Evolutionary conservation across 306 rosid genomes (phyloP).

Genomic region (Acacia crassicarpa): DNA sequence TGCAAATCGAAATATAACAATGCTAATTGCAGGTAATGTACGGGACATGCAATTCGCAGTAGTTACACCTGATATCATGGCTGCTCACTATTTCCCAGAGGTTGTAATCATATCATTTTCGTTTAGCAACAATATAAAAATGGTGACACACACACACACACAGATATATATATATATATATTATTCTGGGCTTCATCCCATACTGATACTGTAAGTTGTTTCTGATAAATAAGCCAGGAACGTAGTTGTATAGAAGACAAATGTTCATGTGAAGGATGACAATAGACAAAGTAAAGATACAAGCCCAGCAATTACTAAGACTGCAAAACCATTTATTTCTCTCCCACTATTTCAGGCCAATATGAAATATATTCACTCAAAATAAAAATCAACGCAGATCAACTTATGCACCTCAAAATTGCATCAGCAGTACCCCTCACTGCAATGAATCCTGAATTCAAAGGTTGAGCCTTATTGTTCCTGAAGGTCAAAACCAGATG

Average conservation of each 20-base stretch:
- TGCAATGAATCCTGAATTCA: slow-evolving; percentile 95
- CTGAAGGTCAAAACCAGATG: slow-evolving; percentile 86
- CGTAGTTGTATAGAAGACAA: slow-evolving; percentile 13
- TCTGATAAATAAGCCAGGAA: neutral
- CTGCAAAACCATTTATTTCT: neutral
- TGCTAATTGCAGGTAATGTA: neutral
- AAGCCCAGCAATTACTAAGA: slow-evolving; percentile 9
- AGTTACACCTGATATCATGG: neutral
- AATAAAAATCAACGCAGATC: slow-evolving; percentile 2
- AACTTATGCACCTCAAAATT: slow-evolving; percentile 60
- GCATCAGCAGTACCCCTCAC: slow-evolving; percentile 86
- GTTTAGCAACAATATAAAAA: neutral
- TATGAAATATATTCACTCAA: slow-evolving; percentile 15
- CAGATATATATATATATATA: neutral
- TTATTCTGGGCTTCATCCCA: neutral
- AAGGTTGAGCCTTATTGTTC: slow-evolving; percentile 89
- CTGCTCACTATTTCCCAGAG: neutral
- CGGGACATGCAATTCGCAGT: neutral
- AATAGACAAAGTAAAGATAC: neutral
- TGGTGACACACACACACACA: neutral
- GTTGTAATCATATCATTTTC: neutral
- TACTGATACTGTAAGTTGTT: neutral
- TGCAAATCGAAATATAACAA: neutral
- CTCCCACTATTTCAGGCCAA: neutral
- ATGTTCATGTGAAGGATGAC: slow-evolving; percentile 4